These are phyloP conservation scores for Phytophthora constricta DNA, from an alignment of 352 stramenopile species.

Conservation along the genomic window DNA sequence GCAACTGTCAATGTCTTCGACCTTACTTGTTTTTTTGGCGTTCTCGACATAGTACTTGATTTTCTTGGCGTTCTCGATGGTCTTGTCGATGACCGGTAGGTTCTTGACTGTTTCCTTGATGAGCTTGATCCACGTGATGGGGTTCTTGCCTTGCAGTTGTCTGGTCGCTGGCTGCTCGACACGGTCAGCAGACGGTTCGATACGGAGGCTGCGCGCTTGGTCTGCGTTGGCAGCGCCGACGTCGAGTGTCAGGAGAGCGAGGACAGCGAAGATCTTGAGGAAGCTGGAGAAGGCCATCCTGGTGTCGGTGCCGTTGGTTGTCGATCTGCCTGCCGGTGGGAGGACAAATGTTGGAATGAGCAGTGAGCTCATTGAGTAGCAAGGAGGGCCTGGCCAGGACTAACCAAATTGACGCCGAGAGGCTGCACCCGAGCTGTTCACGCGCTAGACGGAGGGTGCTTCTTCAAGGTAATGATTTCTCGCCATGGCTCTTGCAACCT, in stretches of 20 bases:
- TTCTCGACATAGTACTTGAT: not conserved
- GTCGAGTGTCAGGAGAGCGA: slow-evolving; percentile 2
- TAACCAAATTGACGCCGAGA: too few species aligned
- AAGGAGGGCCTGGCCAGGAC: too few species aligned
- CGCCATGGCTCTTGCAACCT: too few species aligned
- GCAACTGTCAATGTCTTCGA: too few species aligned
- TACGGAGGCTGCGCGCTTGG: not conserved
- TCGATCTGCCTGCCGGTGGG: too few species aligned
- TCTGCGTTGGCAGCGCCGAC: not conserved
- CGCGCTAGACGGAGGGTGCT: too few species aligned
- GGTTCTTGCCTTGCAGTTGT: not conserved
- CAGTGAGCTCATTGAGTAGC: too few species aligned
- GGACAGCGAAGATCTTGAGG: slow-evolving; percentile 10
- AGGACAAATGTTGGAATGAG: too few species aligned
- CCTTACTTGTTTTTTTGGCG: too few species aligned
- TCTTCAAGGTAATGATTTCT: too few species aligned
- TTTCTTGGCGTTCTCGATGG: not conserved
- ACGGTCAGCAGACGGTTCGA: not conserved
- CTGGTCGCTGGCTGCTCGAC: not conserved
- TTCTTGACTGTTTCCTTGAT: not conserved
- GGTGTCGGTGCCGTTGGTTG: too few species aligned
- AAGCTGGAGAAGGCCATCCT: slow-evolving; percentile 7
- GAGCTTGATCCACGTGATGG: not conserved
- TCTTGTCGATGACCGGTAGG: slow-evolving; percentile 7
- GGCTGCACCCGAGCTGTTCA: too few species aligned